Conservation (phyloP, 225 moss, liverwort and hornwort species). For the Physcomitrium patens region DNA sequence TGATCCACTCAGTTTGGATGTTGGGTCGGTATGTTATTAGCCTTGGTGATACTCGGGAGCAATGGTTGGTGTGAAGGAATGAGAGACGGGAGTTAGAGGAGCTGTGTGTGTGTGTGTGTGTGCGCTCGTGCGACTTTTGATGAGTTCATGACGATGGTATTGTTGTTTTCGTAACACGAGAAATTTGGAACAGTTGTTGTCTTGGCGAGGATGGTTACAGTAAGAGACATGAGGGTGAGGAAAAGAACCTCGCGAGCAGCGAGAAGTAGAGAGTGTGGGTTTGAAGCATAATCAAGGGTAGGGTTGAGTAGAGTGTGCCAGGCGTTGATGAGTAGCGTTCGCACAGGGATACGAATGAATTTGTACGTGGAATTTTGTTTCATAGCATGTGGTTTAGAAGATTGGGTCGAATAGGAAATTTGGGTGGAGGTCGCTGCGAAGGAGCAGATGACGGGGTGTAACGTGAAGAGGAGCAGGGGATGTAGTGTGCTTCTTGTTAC, state of each 20-base stretch:
- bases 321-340: too few relatives aligned
- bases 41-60: too few relatives aligned
- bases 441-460: not conserved
- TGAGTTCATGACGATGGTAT: too few relatives aligned
- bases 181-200: slow-evolving; percentile 39
- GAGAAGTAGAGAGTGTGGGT: not conserved
- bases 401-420: not conserved
- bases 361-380: not conserved
- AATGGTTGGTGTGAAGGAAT: not conserved
- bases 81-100: slow-evolving; percentile 1
- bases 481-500: not conserved
- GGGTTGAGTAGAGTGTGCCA: too few relatives aligned
- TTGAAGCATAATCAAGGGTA: too few relatives aligned
- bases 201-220: slow-evolving; percentile 4
- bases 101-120: not conserved
- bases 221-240: slow-evolving; percentile 31
- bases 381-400: slow-evolving; percentile 16
- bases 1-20: not conserved
- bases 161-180: slow-evolving; percentile 13
- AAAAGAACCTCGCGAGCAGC: not conserved
- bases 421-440: slow-evolving; percentile 21
- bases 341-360: not conserved
- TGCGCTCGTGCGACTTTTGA: not conserved
- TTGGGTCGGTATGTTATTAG: too few relatives aligned
- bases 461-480: not conserved